Evolutionary conservation across 2,329 filamentous ascomycete species (phyloP).

Genomic region (Parascedosporium putredinis): DNA sequence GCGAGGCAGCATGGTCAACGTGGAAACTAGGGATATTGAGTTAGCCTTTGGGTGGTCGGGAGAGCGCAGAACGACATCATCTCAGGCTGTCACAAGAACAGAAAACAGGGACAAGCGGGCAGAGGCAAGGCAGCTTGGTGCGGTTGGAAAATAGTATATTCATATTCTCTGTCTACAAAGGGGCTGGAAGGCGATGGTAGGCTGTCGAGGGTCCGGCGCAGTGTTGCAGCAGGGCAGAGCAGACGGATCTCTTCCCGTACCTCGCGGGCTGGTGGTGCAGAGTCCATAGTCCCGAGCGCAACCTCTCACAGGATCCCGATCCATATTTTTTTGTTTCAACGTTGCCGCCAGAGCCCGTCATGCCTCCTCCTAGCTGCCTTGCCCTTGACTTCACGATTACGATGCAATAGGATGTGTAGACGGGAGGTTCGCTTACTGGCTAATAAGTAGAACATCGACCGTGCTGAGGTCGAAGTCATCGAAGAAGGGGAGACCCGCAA

Average conservation of each 20-base stretch:
- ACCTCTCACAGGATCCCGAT: not conserved
- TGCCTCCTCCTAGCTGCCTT: slow-evolving; percentile 12
- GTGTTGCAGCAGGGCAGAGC: not conserved
- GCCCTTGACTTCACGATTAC: slow-evolving; percentile 15
- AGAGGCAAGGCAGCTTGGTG: not conserved
- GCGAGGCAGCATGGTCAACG: slow-evolving; percentile 94
- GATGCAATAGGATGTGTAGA: slow-evolving; percentile 7
- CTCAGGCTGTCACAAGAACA: slow-evolving; percentile 1
- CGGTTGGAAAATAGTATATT: slow-evolving; percentile 1
- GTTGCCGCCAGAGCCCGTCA: not conserved
- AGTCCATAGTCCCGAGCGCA: not conserved
- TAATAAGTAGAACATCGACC: slow-evolving; percentile 92
- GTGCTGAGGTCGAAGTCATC: slow-evolving; percentile 97
- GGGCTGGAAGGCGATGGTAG: not conserved
- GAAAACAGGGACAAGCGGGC: not conserved
- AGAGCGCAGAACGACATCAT: not conserved
- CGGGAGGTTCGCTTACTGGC: slow-evolving; percentile 71
- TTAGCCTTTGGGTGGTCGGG: not conserved
- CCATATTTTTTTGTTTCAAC: not conserved
- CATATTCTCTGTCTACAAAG: slow-evolving; percentile 2
- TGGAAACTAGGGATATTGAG: slow-evolving; percentile 61
- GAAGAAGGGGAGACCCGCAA: slow-evolving; percentile 90
- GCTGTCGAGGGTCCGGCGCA: not conserved
- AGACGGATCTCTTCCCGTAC: not conserved
- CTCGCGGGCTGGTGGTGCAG: not conserved